Evolutionary conservation across 495 filamentous ascomycete species (phyloP).

Genomic region (Neurospora sp.): DNA sequence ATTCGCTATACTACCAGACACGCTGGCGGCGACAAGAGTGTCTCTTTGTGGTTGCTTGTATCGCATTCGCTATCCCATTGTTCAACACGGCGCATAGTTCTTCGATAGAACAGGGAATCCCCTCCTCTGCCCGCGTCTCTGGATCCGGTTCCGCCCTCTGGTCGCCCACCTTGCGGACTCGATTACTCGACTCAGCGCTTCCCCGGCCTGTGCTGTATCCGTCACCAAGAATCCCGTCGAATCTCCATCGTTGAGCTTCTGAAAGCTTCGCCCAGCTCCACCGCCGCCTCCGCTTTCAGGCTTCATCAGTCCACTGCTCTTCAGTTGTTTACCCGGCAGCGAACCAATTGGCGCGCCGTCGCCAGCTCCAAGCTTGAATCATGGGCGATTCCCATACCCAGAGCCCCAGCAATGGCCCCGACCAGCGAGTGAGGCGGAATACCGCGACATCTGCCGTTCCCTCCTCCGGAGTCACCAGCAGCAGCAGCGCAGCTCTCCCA

Average conservation of each 20-base stretch:
- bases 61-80: neutral
- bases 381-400: conserved; percentile 4
- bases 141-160: neutral
- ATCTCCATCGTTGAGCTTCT: neutral
- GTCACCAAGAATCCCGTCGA: neutral
- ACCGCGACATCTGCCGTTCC: neutral
- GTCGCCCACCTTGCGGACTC: neutral
- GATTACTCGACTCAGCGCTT: neutral
- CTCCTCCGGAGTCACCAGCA: neutral
- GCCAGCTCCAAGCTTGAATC: neutral
- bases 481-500: conserved; percentile 4
- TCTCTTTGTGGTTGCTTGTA: neutral
- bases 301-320: neutral
- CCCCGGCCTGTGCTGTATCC: neutral
- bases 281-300: neutral
- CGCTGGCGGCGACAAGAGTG: neutral
- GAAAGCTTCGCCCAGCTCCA: neutral
- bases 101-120: neutral
- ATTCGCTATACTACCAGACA: neutral
- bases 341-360: conserved; percentile 1
- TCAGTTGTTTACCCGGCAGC: neutral
- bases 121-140: neutral
- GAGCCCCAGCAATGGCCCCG: conserved; percentile 1
- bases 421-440: neutral
- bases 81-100: neutral